These are phyloP conservation scores for Phytophthora europaea DNA, from an alignment of 352 stramenopile genomes.

Conservation along the genomic window DNA sequence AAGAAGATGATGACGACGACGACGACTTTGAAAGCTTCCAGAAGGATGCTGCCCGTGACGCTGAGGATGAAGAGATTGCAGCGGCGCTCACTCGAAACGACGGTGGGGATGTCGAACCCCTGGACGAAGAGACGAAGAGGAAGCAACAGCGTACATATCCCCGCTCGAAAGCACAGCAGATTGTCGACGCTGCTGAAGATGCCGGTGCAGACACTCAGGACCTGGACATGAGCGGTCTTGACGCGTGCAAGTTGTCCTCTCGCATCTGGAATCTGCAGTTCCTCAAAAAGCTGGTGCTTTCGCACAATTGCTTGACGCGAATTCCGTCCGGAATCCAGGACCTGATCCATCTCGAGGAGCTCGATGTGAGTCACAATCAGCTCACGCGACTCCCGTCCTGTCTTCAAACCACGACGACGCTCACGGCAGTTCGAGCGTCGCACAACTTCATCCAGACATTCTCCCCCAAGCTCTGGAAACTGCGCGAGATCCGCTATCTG, in stretches of 20 bases:
- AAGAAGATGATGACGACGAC: conserved; percentile 42
- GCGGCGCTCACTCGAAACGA: conserved; percentile 20
- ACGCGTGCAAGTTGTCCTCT: conserved; percentile 60
- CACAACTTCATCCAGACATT: conserved; percentile 71
- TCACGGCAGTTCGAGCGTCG: conserved; percentile 48
- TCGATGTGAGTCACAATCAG: conserved; percentile 57
- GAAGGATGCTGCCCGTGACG: conserved; percentile 30
- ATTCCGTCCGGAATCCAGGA: conserved; percentile 84
- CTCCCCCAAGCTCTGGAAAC: conserved; percentile 77
- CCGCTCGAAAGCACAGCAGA: conserved; percentile 66
- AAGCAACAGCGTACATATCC: conserved; percentile 49
- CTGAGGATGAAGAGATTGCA: conserved; percentile 30
- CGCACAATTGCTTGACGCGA: conserved; percentile 60
- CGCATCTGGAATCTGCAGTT: conserved; percentile 78
- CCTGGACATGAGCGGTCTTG: conserved; percentile 56
- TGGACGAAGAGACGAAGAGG: conserved; percentile 36
- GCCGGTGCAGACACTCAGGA: conserved; percentile 14
- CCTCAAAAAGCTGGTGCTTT: conserved; percentile 53
- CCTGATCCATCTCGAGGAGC: conserved; percentile 51
- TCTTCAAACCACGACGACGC: conserved; percentile 64
- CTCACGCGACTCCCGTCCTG: conserved; percentile 70
- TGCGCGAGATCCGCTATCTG: conserved; percentile 52
- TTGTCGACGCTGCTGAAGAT: conserved; percentile 51
- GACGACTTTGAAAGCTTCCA: conserved; percentile 55
- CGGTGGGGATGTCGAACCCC: conserved; percentile 16